Percentiles rank a stretch among this genome's conserved stretches.
Conservation (phyloP, 1,284 basidiomycete genomes). For the Schizophyllum commune region DNA sequence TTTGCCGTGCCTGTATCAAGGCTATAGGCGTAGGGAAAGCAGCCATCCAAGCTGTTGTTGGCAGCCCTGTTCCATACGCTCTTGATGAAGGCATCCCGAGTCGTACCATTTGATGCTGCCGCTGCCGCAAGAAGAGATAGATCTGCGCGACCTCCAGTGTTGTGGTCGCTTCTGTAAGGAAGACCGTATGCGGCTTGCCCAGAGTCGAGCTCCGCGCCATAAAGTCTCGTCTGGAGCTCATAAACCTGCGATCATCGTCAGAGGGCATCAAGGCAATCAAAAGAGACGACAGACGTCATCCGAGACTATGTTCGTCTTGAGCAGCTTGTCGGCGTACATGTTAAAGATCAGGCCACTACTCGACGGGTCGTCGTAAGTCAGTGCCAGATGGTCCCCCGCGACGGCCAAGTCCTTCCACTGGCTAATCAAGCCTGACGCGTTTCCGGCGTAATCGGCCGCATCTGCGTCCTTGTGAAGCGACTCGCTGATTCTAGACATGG, state of each 20-base stretch:
- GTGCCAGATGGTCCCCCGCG: conserved; percentile 9
- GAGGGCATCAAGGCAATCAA: conserved; percentile 1
- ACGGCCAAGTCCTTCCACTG: conserved; percentile 13
- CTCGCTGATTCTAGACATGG: conserved; percentile 21
- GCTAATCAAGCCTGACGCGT: conserved; percentile 13
- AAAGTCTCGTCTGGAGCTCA: too few relatives aligned
- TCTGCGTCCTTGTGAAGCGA: conserved; percentile 17
- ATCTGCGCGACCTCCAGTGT: too few relatives aligned
- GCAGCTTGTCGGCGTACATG: conserved; percentile 34
- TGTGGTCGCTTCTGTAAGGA: too few relatives aligned
- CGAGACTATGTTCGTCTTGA: conserved; percentile 21
- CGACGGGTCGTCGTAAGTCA: conserved; percentile 16
- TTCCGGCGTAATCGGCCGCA: conserved; percentile 2
- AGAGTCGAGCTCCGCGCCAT: too few relatives aligned
- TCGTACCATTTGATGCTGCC: too few relatives aligned
- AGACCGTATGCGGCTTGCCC: too few relatives aligned
- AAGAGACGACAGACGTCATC: conserved; percentile 13
- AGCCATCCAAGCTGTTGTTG: too few relatives aligned
- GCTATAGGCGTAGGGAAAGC: too few relatives aligned
- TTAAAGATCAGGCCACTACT: conserved; percentile 38
- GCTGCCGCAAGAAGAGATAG: too few relatives aligned
- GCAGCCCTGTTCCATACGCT: too few relatives aligned
- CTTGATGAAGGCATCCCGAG: too few relatives aligned
- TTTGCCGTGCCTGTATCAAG: too few relatives aligned
- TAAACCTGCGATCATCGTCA: conserved; percentile 1